Evolutionary conservation across 1,139 yeast species (phyloP), one percentile per base, ranked within the genome.

Genomic region (Hyphopichia fennica): DNA sequence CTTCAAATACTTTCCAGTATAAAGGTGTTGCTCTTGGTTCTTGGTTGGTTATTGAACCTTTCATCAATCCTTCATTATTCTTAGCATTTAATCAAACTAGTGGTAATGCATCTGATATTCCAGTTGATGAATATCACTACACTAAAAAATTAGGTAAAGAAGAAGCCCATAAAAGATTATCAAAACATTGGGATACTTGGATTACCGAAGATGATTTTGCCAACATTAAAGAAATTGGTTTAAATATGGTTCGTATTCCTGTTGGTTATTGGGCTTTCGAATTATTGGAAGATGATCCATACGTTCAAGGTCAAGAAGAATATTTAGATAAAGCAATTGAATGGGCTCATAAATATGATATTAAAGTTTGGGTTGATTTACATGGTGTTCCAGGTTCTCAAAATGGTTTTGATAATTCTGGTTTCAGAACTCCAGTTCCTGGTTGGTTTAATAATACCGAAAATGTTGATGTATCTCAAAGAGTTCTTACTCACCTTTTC

Each of bases 401-500:
- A 42, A 60, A 60, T 45, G 65, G 65, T 17, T 61, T 61, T 43
- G 66, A 60, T 44, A 60, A 60, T 45, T 57, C 62, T 7, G 65
- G 65, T 1, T 35, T 45, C 34, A 44, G 58, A 41, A 51, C 56
- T 3, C 37, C 31, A 2, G 28, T 40, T 7, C 44, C 45, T 15
- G 33, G 31, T 13, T 47, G 52, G 49, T 46, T 60, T 33, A 38
- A 32, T 17, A n/a, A 37, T 4, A 37, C 39, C 16, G 39, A 30
- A 30, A 16, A 37, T 22, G 35, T 37, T 17, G 29, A 30, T 10
- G 19, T 37, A 18, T 8, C 39, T 20, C 48, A 64, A 17, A 56
- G 65, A 10, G 77, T 80, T 3, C 63, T 82, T 51, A 51, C 66
- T 15, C 59, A 65, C 39, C 75, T 80, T 31, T 68, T 68, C 45